Evolutionary conservation across 768 basidiomycete species (phyloP).

Genomic region (Megacollybia marginata): DNA sequence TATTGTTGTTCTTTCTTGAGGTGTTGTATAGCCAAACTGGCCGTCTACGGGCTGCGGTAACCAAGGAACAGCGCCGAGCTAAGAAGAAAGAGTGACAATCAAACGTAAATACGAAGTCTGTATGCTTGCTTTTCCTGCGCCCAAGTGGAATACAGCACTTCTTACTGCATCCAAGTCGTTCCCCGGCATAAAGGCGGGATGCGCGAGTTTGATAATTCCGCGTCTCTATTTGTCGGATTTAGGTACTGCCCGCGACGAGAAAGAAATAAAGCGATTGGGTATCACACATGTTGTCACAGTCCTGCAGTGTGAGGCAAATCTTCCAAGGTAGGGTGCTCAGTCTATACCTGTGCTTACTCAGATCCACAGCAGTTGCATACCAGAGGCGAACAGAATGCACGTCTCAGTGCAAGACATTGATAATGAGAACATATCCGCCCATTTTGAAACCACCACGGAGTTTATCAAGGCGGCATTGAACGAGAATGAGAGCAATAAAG

Average conservation of each 20-base stretch:
- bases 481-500: constrained; percentile 32
- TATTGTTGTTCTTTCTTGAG: neutral
- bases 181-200: constrained; percentile 2
- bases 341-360: too few relatives aligned
- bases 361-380: constrained; percentile 17
- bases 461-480: constrained; percentile 46
- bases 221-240: constrained; percentile 61
- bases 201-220: constrained; percentile 27
- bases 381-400: constrained; percentile 36
- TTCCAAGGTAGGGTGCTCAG: constrained; percentile 25
- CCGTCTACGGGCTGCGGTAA: neutral
- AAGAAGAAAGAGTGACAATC: neutral
- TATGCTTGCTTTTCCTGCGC: constrained; percentile 5
- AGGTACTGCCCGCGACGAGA: constrained; percentile 41
- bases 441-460: constrained; percentile 41
- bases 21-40: neutral
- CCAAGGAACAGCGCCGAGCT: neutral
- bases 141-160: constrained; percentile 2
- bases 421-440: constrained; percentile 32
- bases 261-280: constrained; percentile 44
- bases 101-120: neutral
- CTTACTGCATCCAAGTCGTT: neutral
- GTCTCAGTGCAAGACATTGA: constrained; percentile 39
- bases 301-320: constrained; percentile 40
- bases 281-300: constrained; percentile 72